These are phyloP conservation scores for Talaromyces borbonicus DNA, from an alignment of 495 filamentous ascomycete species.

Conservation along the genomic window DNA sequence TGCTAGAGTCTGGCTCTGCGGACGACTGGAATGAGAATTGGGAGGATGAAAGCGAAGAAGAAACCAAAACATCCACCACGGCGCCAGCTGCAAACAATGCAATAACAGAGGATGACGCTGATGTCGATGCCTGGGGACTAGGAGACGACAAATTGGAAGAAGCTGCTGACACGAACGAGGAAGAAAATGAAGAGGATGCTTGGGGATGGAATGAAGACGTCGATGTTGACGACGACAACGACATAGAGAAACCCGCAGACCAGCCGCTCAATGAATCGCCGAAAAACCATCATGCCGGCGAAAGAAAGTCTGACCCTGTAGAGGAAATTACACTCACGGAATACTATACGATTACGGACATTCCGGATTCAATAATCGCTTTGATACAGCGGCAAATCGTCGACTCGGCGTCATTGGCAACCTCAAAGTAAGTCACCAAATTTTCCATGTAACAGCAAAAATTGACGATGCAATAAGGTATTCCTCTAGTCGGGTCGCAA, in stretches of 20 bases:
- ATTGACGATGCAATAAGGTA: constrained; percentile 24
- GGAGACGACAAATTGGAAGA: constrained; percentile 40
- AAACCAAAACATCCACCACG: constrained; percentile 12
- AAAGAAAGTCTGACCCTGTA: constrained; percentile 13
- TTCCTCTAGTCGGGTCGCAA: constrained; percentile 46
- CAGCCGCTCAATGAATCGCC: not conserved
- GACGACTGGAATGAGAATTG: constrained; percentile 72
- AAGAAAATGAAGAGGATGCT: constrained; percentile 46
- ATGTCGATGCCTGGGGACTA: constrained; percentile 55
- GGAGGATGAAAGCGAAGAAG: constrained; percentile 52
- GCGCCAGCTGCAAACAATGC: constrained; percentile 1
- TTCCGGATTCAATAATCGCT: constrained; percentile 65
- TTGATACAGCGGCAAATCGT: constrained; percentile 59
- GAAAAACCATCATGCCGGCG: constrained; percentile 6
- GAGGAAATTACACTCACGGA: constrained; percentile 71
- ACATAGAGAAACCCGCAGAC: constrained; percentile 8
- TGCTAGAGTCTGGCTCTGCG: constrained; percentile 43
- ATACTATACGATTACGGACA: constrained; percentile 74
- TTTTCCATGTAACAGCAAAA: constrained; percentile 8
- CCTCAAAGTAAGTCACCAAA: constrained; percentile 36
- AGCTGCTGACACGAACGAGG: constrained; percentile 17
- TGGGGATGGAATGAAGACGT: constrained; percentile 68
- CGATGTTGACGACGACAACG: constrained; percentile 17
- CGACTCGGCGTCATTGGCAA: constrained; percentile 56
- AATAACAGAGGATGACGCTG: constrained; percentile 44